Evolutionary conservation across 2,329 filamentous ascomycete genomes (phyloP).

Genomic region (Cladosporium sphaerospermum): DNA sequence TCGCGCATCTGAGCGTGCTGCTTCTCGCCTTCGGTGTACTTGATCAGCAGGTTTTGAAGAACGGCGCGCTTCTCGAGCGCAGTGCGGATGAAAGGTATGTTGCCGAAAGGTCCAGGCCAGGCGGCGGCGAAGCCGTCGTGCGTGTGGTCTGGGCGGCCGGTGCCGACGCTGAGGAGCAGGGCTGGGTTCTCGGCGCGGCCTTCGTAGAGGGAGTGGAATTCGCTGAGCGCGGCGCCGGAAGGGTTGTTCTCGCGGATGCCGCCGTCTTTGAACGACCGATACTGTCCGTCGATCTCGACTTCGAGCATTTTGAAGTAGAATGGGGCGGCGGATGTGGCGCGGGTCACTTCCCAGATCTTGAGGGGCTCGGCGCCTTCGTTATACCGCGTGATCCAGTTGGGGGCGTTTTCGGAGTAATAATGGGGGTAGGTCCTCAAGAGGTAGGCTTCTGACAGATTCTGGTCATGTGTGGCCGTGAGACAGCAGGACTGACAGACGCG

Average conservation of each 20-base stretch:
- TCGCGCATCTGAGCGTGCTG: slow-evolving; percentile 43
- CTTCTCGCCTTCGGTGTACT: slow-evolving; percentile 47
- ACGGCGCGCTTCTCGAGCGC: slow-evolving; percentile 45
- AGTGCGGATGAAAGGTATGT: slow-evolving; percentile 36
- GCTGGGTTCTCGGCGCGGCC: slow-evolving; percentile 37
- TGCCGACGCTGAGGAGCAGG: slow-evolving; percentile 42
- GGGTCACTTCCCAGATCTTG: slow-evolving; percentile 47
- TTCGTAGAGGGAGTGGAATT: slow-evolving; percentile 42
- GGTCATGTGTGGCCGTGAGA: slow-evolving; percentile 44
- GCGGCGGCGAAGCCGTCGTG: slow-evolving; percentile 43
- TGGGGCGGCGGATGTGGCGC: slow-evolving; percentile 48
- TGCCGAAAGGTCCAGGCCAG: slow-evolving; percentile 42
- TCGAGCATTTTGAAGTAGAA: slow-evolving; percentile 47
- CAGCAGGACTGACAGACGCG: slow-evolving; percentile 38
- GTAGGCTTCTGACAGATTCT: slow-evolving; percentile 42
- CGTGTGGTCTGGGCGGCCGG: slow-evolving; percentile 37
- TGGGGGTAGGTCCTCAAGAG: slow-evolving; percentile 45
- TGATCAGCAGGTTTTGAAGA: slow-evolving; percentile 45
- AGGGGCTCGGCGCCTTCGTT: slow-evolving; percentile 43
- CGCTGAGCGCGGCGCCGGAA: slow-evolving; percentile 40
- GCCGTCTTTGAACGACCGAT: slow-evolving; percentile 43
- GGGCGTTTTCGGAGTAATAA: slow-evolving; percentile 35
- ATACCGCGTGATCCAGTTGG: slow-evolving; percentile 42
- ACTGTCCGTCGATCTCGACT: slow-evolving; percentile 36
- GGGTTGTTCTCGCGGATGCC: slow-evolving; percentile 48